phyloP scores from a whole-genome alignment of 139 green algal species.

The Chlamydomonas schloesseri region DNA sequence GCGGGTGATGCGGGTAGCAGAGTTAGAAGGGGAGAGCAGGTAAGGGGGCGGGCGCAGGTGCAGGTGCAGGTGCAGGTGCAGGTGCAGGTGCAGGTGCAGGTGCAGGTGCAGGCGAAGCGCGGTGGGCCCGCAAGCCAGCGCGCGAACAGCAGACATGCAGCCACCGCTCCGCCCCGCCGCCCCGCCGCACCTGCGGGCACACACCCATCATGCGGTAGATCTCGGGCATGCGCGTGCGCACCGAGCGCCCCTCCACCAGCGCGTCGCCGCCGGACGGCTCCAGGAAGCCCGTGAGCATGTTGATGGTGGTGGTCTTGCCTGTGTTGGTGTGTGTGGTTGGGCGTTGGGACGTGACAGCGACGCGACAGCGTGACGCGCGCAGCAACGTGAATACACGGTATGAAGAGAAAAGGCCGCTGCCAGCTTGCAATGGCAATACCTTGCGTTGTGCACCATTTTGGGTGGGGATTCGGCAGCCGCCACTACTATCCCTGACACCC shows the following conservation, averaged over 20 bases:
- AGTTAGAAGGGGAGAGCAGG: background rate
- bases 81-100: too few relatives aligned
- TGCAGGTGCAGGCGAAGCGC: too few relatives aligned
- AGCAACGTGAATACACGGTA: too few relatives aligned
- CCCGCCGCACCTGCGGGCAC: constrained; percentile 61
- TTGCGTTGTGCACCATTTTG: too few relatives aligned
- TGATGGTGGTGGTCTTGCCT: constrained; percentile 84
- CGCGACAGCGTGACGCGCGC: too few relatives aligned
- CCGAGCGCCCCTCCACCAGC: constrained; percentile 59
- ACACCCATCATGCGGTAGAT: constrained; percentile 62
- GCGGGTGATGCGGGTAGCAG: background rate
- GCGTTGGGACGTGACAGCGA: background rate
- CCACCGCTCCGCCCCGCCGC: background rate
- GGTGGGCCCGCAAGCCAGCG: too few relatives aligned
- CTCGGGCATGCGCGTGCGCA: constrained; percentile 19
- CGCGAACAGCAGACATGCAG: background rate
- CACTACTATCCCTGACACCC: too few relatives aligned
- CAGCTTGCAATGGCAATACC: too few relatives aligned
- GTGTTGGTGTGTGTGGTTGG: background rate
- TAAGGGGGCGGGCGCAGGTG: too few relatives aligned
- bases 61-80: background rate
- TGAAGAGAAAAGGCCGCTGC: too few relatives aligned
- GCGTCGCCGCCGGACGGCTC: constrained; percentile 61
- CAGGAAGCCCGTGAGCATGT: constrained; percentile 84
- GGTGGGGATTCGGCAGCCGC: too few relatives aligned